These are phyloP conservation scores for Silybum marianum DNA, from an alignment of 129 eudicot genomes.

Conservation along the genomic window DNA sequence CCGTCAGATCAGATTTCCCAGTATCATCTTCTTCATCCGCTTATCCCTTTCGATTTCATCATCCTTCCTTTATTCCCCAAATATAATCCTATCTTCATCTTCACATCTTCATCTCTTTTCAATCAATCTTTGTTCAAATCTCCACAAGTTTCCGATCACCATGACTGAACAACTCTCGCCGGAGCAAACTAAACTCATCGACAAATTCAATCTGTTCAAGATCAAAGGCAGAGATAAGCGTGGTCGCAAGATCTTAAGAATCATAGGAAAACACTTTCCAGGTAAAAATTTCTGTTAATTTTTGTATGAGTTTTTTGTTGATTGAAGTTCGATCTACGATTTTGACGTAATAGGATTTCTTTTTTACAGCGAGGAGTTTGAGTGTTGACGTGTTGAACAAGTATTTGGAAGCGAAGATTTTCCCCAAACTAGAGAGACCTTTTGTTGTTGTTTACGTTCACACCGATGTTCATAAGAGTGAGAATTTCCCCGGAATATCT, in stretches of 20 bases:
- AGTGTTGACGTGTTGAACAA: slow-evolving; percentile 59
- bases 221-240: slow-evolving; percentile 67
- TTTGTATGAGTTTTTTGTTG: background rate
- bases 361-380: slow-evolving; percentile 46
- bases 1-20: slow-evolving; percentile 31
- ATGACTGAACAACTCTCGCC: slow-evolving; percentile 40
- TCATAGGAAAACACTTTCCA: slow-evolving; percentile 64
- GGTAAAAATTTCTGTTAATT: slow-evolving; percentile 32
- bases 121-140: background rate
- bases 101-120: background rate
- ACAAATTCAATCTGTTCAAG: slow-evolving; percentile 56
- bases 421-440: slow-evolving; percentile 45
- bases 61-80: background rate
- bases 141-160: slow-evolving; percentile 2
- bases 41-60: background rate
- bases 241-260: slow-evolving; percentile 50
- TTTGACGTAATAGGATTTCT: background rate
- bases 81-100: background rate
- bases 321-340: background rate
- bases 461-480: slow-evolving; percentile 72
- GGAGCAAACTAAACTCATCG: slow-evolving; percentile 38
- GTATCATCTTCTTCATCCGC: slow-evolving; percentile 13
- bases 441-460: slow-evolving; percentile 76
- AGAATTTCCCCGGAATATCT: slow-evolving; percentile 79
- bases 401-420: slow-evolving; percentile 66